Evolutionary conservation across 768 basidiomycete species (phyloP).

Genomic region (Mrakia hoshinonis): DNA sequence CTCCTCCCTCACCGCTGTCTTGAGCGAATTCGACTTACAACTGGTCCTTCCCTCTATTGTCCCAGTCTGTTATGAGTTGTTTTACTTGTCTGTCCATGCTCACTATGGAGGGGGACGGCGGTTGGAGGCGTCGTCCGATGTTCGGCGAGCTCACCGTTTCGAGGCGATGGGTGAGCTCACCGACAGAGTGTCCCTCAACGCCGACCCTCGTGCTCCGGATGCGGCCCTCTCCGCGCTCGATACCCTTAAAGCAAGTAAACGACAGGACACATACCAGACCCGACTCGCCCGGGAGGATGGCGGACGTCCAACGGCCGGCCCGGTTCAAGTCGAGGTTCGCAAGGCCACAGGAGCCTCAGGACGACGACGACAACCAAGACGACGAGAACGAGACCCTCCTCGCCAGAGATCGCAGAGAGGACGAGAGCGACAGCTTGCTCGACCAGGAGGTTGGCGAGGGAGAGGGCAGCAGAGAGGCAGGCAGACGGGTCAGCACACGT

Average conservation of each 20-base stretch:
- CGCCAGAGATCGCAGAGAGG: neutral
- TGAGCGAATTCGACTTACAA: neutral
- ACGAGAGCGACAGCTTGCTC: neutral
- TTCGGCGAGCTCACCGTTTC: neutral
- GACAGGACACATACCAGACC: too few relatives aligned
- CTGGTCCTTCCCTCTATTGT: neutral
- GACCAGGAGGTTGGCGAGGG: conserved; percentile 1
- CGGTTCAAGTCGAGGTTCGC: conserved; percentile 7
- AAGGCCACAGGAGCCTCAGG: neutral
- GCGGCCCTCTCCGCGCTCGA: too few relatives aligned
- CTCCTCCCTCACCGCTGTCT: neutral
- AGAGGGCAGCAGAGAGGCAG: neutral
- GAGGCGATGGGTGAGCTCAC: too few relatives aligned
- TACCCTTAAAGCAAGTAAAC: too few relatives aligned
- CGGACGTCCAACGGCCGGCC: neutral
- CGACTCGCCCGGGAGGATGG: neutral
- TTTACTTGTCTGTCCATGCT: neutral
- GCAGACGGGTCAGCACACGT: neutral
- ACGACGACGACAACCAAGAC: neutral
- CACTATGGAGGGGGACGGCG: neutral
- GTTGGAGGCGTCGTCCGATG: neutral
- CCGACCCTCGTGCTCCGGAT: too few relatives aligned
- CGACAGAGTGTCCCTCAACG: too few relatives aligned
- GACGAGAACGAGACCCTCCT: conserved; percentile 7
- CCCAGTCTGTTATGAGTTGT: neutral